Evolutionary conservation across 148 eudicot species (phyloP).

Genomic region (Cornus suecica): DNA sequence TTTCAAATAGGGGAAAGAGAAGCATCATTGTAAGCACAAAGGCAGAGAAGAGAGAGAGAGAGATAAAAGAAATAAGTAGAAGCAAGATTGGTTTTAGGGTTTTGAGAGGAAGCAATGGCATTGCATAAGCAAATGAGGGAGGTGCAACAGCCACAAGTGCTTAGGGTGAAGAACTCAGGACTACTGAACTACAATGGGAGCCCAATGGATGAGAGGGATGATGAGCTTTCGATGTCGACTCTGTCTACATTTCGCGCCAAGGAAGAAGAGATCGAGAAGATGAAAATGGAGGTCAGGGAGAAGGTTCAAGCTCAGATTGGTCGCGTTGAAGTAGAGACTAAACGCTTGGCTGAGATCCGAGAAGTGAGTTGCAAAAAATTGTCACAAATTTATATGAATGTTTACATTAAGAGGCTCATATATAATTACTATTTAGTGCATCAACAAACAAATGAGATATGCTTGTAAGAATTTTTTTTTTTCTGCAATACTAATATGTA

Average conservation of each 20-base stretch:
- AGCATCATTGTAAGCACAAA: slow-evolving; percentile 22
- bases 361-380: slow-evolving; percentile 44
- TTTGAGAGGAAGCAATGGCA: slow-evolving; percentile 25
- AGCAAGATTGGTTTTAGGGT: neutral
- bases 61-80: neutral
- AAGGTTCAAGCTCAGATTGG: slow-evolving; percentile 76
- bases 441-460: neutral
- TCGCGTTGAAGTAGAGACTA: slow-evolving; percentile 80
- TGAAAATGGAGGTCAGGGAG: slow-evolving; percentile 59
- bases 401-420: neutral
- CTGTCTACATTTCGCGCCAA: slow-evolving; percentile 63
- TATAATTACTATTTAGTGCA: no score
- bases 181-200: slow-evolving; percentile 37
- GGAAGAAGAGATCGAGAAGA: slow-evolving; percentile 95
- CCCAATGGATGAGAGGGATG: slow-evolving; percentile 44
- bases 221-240: slow-evolving; percentile 66
- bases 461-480: neutral
- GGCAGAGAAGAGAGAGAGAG: slow-evolving; percentile 16
- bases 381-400: neutral
- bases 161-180: slow-evolving; percentile 45
- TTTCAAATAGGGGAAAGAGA: slow-evolving; percentile 21
- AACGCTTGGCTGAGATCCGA: slow-evolving; percentile 79
- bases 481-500: neutral
- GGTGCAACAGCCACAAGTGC: neutral
- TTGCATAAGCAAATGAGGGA: slow-evolving; percentile 31